Evolutionary conservation across 371 early-diverging fungal species (phyloP), one percentile per base, ranked within the genome.

Genomic region (Dinochytrium kinnereticum): DNA sequence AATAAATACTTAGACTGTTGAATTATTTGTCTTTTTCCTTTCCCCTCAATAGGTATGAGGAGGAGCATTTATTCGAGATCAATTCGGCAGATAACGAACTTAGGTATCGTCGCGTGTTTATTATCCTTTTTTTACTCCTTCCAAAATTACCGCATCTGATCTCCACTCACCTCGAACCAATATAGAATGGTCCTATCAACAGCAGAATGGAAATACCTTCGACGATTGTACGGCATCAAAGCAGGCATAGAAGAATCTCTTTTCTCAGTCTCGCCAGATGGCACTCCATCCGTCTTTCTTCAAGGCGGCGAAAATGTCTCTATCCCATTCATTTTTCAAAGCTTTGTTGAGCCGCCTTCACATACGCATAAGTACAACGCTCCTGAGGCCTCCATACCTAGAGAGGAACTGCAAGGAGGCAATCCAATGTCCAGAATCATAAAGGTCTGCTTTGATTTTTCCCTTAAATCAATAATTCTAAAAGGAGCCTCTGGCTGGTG

Each of bases 291-390:
- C 68, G 64, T 83, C 28, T 79, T 75, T 68, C 36, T 85, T 57
- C 38, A 70, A 13, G 68, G 78, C 0, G 76, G 76, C 31, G 87
- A 87, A 71, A 80, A 74, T 2, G 72, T 82, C 15, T 33, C 78
- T 1, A 70, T 87, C 26, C 86, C 87, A 2, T 85, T 87, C 76
- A 70, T 84, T 19, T 85, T 76, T 50, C 87, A 87, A 71, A 84
- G 78, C 30, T 81, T 84, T 73, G 39, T 78, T 30, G 51, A 26
- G 40, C 30, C 69, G 3, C 51, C 59, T 24, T 37, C 71, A 10
- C 24, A 38, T 24, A 33, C 61, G 7, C 26, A 44, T 28, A 38
- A 64, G 24, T 61, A 24, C 37, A 72, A 51, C 44, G 31, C 13
- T 26, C 55, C 55, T 7, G 55, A 53, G 26, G 26, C n/a, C 7